Conservation (phyloP, 2,329 filamentous ascomycete species). For the Ramularia endophylla region DNA sequence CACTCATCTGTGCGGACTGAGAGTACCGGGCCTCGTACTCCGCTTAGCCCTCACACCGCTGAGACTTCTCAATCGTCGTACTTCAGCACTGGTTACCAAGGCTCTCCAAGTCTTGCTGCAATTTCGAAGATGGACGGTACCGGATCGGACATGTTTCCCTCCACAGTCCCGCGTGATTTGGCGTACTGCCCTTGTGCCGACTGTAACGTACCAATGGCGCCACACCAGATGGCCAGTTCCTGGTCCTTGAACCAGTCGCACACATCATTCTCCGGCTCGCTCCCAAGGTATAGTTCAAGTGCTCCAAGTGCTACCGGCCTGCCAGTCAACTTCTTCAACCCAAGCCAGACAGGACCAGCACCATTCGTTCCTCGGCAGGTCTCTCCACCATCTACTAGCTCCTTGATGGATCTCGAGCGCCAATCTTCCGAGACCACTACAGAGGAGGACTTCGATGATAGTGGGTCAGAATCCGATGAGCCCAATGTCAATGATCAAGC, state of each 20-base stretch:
- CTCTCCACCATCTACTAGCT: neutral
- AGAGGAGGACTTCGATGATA: constrained; percentile 5
- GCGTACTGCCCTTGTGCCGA: neutral
- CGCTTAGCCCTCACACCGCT: constrained; percentile 7
- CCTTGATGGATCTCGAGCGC: constrained; percentile 1
- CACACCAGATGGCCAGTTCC: too few species aligned
- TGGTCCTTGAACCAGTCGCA: neutral
- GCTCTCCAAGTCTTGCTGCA: neutral
- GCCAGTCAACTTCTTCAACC: too few species aligned
- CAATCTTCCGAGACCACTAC: neutral
- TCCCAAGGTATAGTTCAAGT: neutral
- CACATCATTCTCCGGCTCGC: neutral
- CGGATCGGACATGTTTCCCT: too few species aligned
- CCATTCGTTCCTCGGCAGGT: neutral
- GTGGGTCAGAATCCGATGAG: constrained; percentile 2
- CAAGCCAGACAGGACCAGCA: too few species aligned
- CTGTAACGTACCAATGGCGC: too few species aligned
- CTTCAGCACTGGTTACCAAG: neutral
- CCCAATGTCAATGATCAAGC: constrained; percentile 13
- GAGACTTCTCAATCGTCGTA: neutral
- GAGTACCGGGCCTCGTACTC: constrained; percentile 17
- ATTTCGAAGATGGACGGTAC: too few species aligned
- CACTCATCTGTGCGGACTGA: constrained; percentile 15
- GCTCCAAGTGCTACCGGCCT: too few species aligned
- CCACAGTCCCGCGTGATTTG: too few species aligned